These are phyloP conservation scores for Aspergillus sclerotialis DNA, from an alignment of 2,329 filamentous ascomycete genomes.

Conservation along the genomic window DNA sequence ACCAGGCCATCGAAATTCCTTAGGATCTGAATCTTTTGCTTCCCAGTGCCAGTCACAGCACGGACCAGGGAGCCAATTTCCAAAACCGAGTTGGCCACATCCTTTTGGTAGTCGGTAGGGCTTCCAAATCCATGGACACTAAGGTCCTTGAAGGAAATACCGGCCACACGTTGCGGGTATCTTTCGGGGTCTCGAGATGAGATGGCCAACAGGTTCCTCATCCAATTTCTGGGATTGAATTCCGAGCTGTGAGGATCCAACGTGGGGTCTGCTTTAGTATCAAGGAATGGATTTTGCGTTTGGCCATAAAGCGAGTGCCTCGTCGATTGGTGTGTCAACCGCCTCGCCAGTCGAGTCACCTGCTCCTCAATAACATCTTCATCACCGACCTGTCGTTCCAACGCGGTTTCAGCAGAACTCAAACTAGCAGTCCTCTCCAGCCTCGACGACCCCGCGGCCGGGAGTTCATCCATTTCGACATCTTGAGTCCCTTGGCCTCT, in stretches of 20 bases:
- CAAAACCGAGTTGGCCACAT: constrained; percentile 32
- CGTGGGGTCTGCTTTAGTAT: constrained; percentile 23
- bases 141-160: constrained; percentile 60
- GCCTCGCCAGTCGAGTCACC: constrained; percentile 26
- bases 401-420: constrained; percentile 22
- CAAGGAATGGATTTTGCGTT: constrained; percentile 30
- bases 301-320: constrained; percentile 16
- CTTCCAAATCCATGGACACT: constrained; percentile 63
- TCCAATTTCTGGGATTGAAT: constrained; percentile 42
- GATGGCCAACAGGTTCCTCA: constrained; percentile 39
- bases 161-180: constrained; percentile 51
- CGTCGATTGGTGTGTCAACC: constrained; percentile 30
- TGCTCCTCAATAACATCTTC: constrained; percentile 21
- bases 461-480: constrained; percentile 4
- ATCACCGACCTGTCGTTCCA: constrained; percentile 18
- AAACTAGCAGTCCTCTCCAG: constrained; percentile 11
- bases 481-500: constrained; percentile 6
- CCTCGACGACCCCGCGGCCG: constrained; percentile 1
- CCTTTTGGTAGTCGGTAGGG: constrained; percentile 60
- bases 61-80: constrained; percentile 28
- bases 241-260: constrained; percentile 40
- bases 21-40: constrained; percentile 53
- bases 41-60: constrained; percentile 26
- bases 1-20: constrained; percentile 59
- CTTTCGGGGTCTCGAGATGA: constrained; percentile 45